Percentiles rank a stretch among this genome's conserved stretches.
Evolutionary conservation across 2,329 filamentous ascomycete species (phyloP).

Genomic region (Fusarium sublunatum): DNA sequence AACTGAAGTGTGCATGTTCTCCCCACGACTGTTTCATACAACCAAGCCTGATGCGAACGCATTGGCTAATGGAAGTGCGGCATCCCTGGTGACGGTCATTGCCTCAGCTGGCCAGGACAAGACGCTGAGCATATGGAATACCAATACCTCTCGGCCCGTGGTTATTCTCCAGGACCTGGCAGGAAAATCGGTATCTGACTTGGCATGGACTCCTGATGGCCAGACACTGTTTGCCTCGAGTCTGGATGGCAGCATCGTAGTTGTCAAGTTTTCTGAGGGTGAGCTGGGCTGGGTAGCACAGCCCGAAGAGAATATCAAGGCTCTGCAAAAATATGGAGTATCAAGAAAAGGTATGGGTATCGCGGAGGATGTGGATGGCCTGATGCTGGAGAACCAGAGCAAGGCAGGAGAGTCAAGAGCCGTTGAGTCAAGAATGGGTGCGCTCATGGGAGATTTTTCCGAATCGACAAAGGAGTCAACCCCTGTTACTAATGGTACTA

Average conservation of each 20-base stretch:
- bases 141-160: slow-evolving; percentile 89
- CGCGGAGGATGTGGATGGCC: slow-evolving; percentile 88
- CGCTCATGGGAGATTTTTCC: slow-evolving; percentile 89
- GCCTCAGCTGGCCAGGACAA: slow-evolving; percentile 98
- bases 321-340: slow-evolving; percentile 90
- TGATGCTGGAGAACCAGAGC: slow-evolving; percentile 89
- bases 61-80: slow-evolving; percentile 56
- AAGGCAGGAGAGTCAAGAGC: slow-evolving; percentile 90
- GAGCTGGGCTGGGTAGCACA: slow-evolving; percentile 91
- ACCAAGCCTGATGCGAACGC: slow-evolving; percentile 70
- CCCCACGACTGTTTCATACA: slow-evolving; percentile 86
- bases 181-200: slow-evolving; percentile 90
- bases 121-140: slow-evolving; percentile 97
- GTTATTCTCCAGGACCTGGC: slow-evolving; percentile 90
- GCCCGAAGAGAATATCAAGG: slow-evolving; percentile 89
- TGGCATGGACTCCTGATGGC: slow-evolving; percentile 94
- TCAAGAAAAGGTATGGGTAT: slow-evolving; percentile 90
- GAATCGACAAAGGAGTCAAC: slow-evolving; percentile 65
- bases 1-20: slow-evolving; percentile 97
- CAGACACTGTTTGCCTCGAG: slow-evolving; percentile 87
- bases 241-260: slow-evolving; percentile 88
- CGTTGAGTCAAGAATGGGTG: slow-evolving; percentile 95
- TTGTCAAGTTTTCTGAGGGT: slow-evolving; percentile 82
- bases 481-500: slow-evolving; percentile 64
- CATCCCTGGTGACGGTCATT: slow-evolving; percentile 84